A percentile compares a stretch with the other conserved stretches of the same genome.
Evolutionary conservation across 805 yeast species (phyloP).

Genomic region (Maudiozyma bulderi): DNA sequence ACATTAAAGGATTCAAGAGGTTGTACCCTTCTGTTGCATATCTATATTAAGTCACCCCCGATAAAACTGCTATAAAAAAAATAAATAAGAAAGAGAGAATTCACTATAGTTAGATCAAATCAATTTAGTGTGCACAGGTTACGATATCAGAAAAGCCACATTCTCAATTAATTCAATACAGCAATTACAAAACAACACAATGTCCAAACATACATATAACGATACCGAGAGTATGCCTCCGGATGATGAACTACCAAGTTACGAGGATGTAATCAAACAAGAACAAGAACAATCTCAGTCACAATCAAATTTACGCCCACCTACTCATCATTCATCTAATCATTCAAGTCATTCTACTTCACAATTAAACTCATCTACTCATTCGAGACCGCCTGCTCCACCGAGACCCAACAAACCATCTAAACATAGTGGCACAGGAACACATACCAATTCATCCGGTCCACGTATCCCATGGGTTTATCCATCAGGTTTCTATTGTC

Average conservation of each 20-base stretch:
- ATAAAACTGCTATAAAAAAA: too few relatives aligned
- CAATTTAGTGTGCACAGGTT: background rate
- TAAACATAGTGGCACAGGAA: slow-evolving; percentile 4
- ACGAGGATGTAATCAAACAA: slow-evolving; percentile 35
- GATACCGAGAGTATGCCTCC: slow-evolving; percentile 1
- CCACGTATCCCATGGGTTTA: slow-evolving; percentile 49
- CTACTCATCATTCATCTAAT: too few relatives aligned
- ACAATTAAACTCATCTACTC: background rate
- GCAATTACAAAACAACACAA: background rate
- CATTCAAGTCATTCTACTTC: background rate
- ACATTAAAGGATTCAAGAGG: too few relatives aligned
- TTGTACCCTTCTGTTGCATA: too few relatives aligned
- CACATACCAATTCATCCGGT: background rate
- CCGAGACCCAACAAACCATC: background rate
- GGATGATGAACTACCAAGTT: slow-evolving; percentile 35
- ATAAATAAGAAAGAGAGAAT: too few relatives aligned
- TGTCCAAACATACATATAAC: background rate
- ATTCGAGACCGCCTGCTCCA: background rate
- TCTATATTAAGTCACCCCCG: too few relatives aligned
- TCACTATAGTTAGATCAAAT: too few relatives aligned
- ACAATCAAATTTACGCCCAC: background rate
- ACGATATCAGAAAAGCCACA: background rate
- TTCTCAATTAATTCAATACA: background rate
- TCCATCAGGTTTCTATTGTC: slow-evolving; percentile 52
- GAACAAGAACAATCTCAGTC: slow-evolving; percentile 8